Conservation (phyloP, 169 alveolate genomes). For the Eimeria tenella region DNA sequence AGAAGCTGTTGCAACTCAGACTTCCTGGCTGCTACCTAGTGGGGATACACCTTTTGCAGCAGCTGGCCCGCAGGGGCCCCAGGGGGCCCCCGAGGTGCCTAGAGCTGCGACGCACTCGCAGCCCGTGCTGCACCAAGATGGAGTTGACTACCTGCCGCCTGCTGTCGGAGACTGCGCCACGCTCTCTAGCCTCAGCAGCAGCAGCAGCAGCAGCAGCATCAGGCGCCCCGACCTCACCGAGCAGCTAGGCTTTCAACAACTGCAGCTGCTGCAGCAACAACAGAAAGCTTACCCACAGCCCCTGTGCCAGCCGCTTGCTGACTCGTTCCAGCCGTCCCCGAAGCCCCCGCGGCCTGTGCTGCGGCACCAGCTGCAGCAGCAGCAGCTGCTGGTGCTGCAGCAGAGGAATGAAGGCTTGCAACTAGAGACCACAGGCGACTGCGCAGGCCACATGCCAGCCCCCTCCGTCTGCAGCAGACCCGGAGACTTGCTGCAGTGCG, state of each 20-base stretch:
- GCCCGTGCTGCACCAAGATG: not conserved
- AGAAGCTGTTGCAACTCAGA: not conserved
- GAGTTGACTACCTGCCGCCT: not conserved
- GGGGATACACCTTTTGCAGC: not conserved
- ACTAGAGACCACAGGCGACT: not conserved
- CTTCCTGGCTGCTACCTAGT: not conserved
- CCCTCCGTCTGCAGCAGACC: not conserved
- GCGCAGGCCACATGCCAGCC: not conserved
- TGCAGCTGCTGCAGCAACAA: not conserved
- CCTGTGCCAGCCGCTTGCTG: too few relatives aligned
- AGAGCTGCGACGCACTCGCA: not conserved
- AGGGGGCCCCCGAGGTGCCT: not conserved
- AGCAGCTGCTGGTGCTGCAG: not conserved
- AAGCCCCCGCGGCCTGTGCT: not conserved
- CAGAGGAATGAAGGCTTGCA: not conserved
- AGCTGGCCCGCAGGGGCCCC: not conserved
- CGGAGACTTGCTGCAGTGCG: not conserved
- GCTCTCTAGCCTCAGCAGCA: constrained; percentile 18
- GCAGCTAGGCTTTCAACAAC: not conserved
- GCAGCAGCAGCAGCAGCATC: not conserved
- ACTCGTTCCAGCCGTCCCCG: too few relatives aligned
- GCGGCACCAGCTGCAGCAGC: not conserved
- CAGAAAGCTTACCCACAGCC: too few relatives aligned
- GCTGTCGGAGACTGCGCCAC: constrained; percentile 34
- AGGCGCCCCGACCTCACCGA: not conserved